A percentile compares a stretch with the other conserved stretches of the same genome.
These are phyloP conservation scores for Claviceps sp. DNA, from an alignment of 2,329 filamentous ascomycete species.

Conservation along the genomic window DNA sequence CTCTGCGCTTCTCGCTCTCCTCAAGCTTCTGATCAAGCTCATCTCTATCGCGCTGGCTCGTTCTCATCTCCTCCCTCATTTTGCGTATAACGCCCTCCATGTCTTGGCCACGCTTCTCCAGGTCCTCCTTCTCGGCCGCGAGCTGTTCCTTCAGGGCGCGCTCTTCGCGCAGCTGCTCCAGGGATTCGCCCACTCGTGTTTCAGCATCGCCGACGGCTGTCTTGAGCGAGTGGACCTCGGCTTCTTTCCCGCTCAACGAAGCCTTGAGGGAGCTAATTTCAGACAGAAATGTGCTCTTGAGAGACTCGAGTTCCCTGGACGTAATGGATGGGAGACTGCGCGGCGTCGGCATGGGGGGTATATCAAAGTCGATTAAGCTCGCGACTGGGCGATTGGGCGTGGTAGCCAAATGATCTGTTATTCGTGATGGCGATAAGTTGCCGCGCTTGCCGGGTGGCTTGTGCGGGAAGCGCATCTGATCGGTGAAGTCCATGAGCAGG, in stretches of 20 bases:
- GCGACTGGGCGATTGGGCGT: constrained; percentile 44
- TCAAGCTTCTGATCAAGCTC: constrained; percentile 63
- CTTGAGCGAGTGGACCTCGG: constrained; percentile 78
- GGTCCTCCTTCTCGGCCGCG: constrained; percentile 61
- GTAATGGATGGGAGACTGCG: constrained; percentile 84
- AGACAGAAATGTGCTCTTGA: constrained; percentile 82
- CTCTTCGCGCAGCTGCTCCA: constrained; percentile 74
- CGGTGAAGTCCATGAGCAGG: constrained; percentile 76
- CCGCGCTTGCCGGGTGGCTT: constrained; percentile 32
- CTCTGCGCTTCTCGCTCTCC: constrained; percentile 60
- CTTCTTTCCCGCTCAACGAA: constrained; percentile 82
- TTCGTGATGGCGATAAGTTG: constrained; percentile 18
- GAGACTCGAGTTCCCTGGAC: constrained; percentile 77
- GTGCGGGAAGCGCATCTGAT: constrained; percentile 44
- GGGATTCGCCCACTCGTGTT: constrained; percentile 73
- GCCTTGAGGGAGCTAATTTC: constrained; percentile 93
- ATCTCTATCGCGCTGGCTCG: constrained; percentile 68
- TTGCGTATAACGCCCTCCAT: constrained; percentile 71
- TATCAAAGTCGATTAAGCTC: constrained; percentile 63
- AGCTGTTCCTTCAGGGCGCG: constrained; percentile 56
- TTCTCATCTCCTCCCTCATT: constrained; percentile 69
- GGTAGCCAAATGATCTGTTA: constrained; percentile 17
- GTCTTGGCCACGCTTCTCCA: constrained; percentile 74
- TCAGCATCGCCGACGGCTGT: constrained; percentile 82
- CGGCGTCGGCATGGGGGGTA: constrained; percentile 86